Evolutionary conservation across 1,284 basidiomycete genomes (phyloP), one percentile per base, ranked within the genome.

Genomic region (Boletellus dicymbophilus): DNA sequence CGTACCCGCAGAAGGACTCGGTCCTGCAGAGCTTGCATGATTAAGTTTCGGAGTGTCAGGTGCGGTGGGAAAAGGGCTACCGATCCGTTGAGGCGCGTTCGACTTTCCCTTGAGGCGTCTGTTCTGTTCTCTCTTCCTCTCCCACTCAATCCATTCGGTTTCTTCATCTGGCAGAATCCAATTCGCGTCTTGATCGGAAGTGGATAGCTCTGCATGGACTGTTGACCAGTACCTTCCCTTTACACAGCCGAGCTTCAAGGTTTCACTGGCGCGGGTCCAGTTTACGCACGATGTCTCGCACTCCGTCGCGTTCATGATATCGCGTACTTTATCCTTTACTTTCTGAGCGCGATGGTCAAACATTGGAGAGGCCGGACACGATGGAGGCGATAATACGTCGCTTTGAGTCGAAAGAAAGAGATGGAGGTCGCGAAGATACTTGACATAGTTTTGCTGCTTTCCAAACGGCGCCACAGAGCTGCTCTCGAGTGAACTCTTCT

Each of bases 91-190:
- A 23, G 60, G 52, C 3, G 37, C 37, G 13, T 55, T 67, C 12
- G 49, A 58, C 44, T 48, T 58, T 47, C 31, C 43, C 42, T 53
- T 63, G 33, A 56, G 46, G 15, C 58, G 47, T 42, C 55, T 58
- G 13, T 28, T 36, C 36, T 56, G 57, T 49, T 60, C 56, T 31
- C 56, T 60, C 47, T 58, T 56, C 52, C 50, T 57, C 54, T 72
- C 70, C 66, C 61, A 66, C 15, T 61, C 61, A 3, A 68, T 52
- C 70, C 70, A 69, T 15, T 64, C 65, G 21, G 58, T 55, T 47
- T 69, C 67, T 31, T 63, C 59, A 7, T 69, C 69, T 20, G 67
- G 69, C 21, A 69, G 53, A 46, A 69, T 60, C 69, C 69, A 72
- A 13, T 57, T 44, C 20, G 48, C 39, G 22, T 37, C 54, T 48